Evolutionary conservation across 163 green algal species (phyloP).

Genomic region (Chlorella variabilis): DNA sequence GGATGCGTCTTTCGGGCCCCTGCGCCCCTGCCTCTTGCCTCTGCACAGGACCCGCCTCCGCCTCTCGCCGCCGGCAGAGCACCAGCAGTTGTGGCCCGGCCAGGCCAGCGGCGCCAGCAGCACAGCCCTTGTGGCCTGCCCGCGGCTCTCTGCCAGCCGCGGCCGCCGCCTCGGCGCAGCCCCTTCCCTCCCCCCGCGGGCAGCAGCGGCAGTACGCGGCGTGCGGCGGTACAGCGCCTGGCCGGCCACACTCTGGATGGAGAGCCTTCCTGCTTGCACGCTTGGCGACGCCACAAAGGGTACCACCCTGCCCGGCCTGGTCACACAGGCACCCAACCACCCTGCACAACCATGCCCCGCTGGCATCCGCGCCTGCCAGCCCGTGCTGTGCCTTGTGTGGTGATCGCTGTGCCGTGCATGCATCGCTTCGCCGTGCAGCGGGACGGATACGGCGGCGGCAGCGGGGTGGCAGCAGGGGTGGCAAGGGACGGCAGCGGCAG

Average conservation of each 20-base stretch:
- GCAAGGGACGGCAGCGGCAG: neutral
- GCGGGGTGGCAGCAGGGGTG: neutral
- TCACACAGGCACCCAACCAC: neutral
- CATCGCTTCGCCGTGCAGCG: constrained; percentile 11
- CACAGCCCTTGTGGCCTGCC: neutral
- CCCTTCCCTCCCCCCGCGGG: no score
- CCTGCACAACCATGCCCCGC: neutral
- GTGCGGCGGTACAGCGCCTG: neutral
- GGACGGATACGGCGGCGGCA: neutral
- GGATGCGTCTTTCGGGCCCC: constrained; percentile 25
- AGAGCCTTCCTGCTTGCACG: constrained; percentile 21
- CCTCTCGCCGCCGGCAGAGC: constrained; percentile 4
- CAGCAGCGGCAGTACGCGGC: no score
- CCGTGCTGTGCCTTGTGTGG: neutral
- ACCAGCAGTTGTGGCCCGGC: constrained; percentile 9
- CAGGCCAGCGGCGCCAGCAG: constrained; percentile 3
- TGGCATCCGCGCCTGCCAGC: neutral
- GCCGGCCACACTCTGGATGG: constrained; percentile 25
- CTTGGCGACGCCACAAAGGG: constrained; percentile 19
- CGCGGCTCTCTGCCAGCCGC: no score
- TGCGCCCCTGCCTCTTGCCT: constrained; percentile 6
- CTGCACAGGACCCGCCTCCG: constrained; percentile 9
- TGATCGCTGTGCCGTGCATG: neutral
- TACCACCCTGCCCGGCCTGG: constrained; percentile 1
- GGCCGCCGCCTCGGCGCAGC: neutral